Evolutionary conservation across 495 filamentous ascomycete species (phyloP).

Genomic region (Penicillium psychrofluorescens): DNA sequence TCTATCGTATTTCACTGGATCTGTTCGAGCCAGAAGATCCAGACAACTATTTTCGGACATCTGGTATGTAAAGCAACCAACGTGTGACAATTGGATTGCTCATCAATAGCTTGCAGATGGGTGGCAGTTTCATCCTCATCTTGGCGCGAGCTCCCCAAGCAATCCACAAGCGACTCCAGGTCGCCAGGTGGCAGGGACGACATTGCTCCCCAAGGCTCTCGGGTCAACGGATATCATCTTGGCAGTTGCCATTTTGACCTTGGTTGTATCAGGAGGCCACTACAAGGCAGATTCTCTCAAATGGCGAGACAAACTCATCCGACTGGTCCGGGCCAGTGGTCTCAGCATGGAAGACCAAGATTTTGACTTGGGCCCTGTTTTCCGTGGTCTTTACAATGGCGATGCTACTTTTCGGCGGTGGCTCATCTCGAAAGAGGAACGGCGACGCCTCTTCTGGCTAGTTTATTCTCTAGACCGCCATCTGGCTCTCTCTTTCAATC

Average conservation of each 20-base stretch:
- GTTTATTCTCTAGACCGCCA: constrained; percentile 45
- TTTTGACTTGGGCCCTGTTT: constrained; percentile 12
- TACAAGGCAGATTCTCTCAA: constrained; percentile 25
- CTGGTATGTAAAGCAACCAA: constrained; percentile 5
- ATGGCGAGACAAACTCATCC: constrained; percentile 25
- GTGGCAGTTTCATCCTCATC: constrained; percentile 10
- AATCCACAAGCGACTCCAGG: constrained; percentile 2
- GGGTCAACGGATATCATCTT: constrained; percentile 16
- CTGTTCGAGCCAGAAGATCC: constrained; percentile 12
- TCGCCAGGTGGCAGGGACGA: constrained; percentile 3
- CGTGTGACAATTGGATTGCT: no score
- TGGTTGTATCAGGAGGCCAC: constrained; percentile 22
- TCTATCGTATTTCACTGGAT: constrained; percentile 22
- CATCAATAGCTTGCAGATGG: constrained; percentile 2
- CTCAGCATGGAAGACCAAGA: constrained; percentile 18
- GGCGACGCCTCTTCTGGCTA: constrained; percentile 44
- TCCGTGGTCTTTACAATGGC: constrained; percentile 12
- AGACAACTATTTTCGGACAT: constrained; percentile 17
- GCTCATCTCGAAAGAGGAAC: constrained; percentile 32
- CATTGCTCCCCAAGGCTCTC: constrained; percentile 7
- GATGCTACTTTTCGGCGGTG: constrained; percentile 10
- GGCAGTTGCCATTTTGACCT: constrained; percentile 18
- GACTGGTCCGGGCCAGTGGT: constrained; percentile 20
- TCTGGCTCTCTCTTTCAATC: constrained; percentile 44
- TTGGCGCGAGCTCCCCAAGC: neutral